Percentiles rank a stretch among this genome's conserved stretches.
Evolutionary conservation across 2,329 filamentous ascomycete genomes (phyloP).

Genomic region (Trichoderma sp.): DNA sequence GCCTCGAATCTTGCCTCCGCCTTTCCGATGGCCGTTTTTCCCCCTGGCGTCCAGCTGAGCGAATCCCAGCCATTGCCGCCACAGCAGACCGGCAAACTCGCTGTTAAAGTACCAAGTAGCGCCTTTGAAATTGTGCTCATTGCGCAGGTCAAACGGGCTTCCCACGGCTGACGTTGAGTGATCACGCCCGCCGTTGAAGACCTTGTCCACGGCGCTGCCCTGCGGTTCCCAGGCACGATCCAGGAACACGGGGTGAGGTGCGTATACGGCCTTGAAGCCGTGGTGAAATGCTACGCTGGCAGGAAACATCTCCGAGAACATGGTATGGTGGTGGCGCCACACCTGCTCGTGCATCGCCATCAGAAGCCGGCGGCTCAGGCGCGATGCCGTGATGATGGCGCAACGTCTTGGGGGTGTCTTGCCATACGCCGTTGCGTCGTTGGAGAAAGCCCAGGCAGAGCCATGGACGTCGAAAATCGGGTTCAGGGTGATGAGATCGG

Average conservation of each 20-base stretch:
- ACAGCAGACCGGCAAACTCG: conserved; percentile 74
- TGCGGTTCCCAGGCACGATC: conserved; percentile 74
- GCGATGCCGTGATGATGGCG: conserved; percentile 71
- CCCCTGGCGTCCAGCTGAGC: conserved; percentile 56
- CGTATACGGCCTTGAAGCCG: conserved; percentile 76
- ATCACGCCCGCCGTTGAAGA: conserved; percentile 77
- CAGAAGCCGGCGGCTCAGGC: conserved; percentile 67
- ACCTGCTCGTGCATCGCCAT: conserved; percentile 76
- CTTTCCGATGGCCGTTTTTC: conserved; percentile 50
- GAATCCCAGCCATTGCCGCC: conserved; percentile 74
- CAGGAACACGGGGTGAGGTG: conserved; percentile 78
- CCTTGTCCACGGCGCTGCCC: conserved; percentile 64
- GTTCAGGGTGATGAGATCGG: conserved; percentile 76
- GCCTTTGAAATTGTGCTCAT: conserved; percentile 82
- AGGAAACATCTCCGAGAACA: conserved; percentile 82
- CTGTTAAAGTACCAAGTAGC: conserved; percentile 85
- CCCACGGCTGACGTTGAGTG: conserved; percentile 66
- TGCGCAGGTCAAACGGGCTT: conserved; percentile 66
- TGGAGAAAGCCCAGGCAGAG: conserved; percentile 72
- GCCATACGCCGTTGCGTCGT: conserved; percentile 70
- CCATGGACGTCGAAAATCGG: conserved; percentile 72
- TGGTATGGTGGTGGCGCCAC: conserved; percentile 65
- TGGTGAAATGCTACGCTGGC: conserved; percentile 71
- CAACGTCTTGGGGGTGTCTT: conserved; percentile 65
- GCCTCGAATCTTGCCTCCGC: conserved; percentile 51